Conservation (phyloP, 495 filamentous ascomycete genomes). For the Saxophila tyrrhenica region DNA sequence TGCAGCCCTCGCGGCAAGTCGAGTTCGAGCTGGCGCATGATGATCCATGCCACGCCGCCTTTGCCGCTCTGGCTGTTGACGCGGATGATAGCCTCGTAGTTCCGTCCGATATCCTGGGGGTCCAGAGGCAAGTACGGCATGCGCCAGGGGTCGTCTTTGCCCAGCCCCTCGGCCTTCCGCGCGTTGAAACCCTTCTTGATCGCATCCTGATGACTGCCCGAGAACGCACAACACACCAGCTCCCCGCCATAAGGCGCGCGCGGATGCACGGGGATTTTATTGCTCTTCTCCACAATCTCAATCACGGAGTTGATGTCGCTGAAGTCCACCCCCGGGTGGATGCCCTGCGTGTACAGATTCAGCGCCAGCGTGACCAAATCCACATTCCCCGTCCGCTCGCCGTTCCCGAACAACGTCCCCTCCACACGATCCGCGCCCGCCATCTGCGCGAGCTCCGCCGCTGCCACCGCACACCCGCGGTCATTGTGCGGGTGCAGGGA, state of each 20-base stretch:
- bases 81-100: constrained; percentile 93
- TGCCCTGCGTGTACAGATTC: constrained; percentile 93
- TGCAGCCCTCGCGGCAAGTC: constrained; percentile 90
- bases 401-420: constrained; percentile 91
- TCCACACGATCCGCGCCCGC: constrained; percentile 93
- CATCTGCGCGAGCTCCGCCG: constrained; percentile 90
- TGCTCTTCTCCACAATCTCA: constrained; percentile 79
- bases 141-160: constrained; percentile 51
- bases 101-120: constrained; percentile 85
- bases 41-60: constrained; percentile 90
- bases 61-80: constrained; percentile 97
- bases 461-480: constrained; percentile 77
- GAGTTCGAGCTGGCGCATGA: constrained; percentile 75
- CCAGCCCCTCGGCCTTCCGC: constrained; percentile 48
- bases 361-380: constrained; percentile 89
- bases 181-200: constrained; percentile 92
- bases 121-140: constrained; percentile 92
- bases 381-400: constrained; percentile 92
- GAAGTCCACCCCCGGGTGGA: constrained; percentile 78
- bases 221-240: constrained; percentile 81
- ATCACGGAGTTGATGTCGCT: constrained; percentile 82
- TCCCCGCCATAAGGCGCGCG: constrained; percentile 83
- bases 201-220: constrained; percentile 88
- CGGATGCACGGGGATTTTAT: constrained; percentile 87
- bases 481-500: constrained; percentile 92